These are phyloP conservation scores for Cyclotella cryptica DNA, from an alignment of 108 stramenopile genomes.

Conservation along the genomic window DNA sequence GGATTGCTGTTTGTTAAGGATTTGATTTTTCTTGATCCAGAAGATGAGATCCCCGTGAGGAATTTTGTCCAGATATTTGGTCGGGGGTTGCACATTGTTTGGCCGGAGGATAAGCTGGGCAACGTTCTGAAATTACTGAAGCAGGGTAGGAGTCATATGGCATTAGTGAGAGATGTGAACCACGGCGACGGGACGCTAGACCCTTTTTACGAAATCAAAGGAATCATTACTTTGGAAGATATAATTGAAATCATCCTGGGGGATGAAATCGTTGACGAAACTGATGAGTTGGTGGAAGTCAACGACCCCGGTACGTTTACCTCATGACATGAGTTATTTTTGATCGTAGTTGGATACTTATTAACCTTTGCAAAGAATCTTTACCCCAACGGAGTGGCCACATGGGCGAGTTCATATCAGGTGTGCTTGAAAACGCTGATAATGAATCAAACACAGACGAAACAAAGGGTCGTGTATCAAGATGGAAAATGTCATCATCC, in stretches of 20 bases:
- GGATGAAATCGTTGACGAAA: slow-evolving; percentile 98
- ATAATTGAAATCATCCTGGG: slow-evolving; percentile 95
- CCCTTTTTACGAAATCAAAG: slow-evolving; percentile 93
- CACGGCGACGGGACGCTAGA: slow-evolving; percentile 75
- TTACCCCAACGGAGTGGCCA: slow-evolving; percentile 52
- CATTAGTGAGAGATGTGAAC: slow-evolving; percentile 94
- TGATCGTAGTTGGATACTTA: background rate
- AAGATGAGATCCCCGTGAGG: slow-evolving; percentile 89
- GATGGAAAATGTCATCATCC: background rate
- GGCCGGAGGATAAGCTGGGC: slow-evolving; percentile 89
- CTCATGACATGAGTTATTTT: background rate
- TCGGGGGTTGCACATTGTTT: slow-evolving; percentile 84
- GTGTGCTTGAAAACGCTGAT: slow-evolving; percentile 25
- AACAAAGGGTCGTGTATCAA: slow-evolving; percentile 1
- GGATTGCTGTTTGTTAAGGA: slow-evolving; percentile 98
- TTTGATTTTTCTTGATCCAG: slow-evolving; percentile 98
- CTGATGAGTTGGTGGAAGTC: slow-evolving; percentile 86
- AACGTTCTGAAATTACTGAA: slow-evolving; percentile 92
- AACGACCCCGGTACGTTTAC: slow-evolving; percentile 43
- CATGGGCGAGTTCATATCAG: slow-evolving; percentile 36
- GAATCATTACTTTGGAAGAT: slow-evolving; percentile 98
- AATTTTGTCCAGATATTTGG: slow-evolving; percentile 95
- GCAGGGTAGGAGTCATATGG: slow-evolving; percentile 91
- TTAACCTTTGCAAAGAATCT: slow-evolving; percentile 36
- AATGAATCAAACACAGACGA: slow-evolving; percentile 1